Conservation (phyloP, 768 basidiomycete genomes). For the Suillus paluster region DNA sequence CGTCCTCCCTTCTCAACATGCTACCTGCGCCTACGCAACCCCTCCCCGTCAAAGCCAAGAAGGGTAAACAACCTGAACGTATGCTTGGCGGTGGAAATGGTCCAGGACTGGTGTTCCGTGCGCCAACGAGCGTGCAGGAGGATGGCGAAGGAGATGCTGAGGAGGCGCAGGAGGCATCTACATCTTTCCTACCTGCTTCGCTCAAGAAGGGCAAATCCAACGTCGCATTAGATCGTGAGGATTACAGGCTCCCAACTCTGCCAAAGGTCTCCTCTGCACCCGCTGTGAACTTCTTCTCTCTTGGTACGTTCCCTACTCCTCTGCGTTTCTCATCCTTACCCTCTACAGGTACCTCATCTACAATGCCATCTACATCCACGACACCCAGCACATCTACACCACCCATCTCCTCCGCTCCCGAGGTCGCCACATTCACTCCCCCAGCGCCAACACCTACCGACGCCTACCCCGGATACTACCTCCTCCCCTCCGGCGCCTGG, state of each 20-base stretch:
- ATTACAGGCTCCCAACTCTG: slow-evolving; percentile 9
- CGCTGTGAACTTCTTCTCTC: slow-evolving; percentile 68
- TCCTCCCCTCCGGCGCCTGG: slow-evolving; percentile 81
- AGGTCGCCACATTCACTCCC: slow-evolving; percentile 65
- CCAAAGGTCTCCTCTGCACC: slow-evolving; percentile 36
- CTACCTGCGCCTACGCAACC: slow-evolving; percentile 72
- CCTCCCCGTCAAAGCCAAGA: slow-evolving; percentile 40
- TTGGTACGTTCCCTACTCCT: slow-evolving; percentile 46
- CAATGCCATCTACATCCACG: slow-evolving; percentile 12
- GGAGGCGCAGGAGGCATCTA: slow-evolving; percentile 39
- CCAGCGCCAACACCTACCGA: slow-evolving; percentile 78
- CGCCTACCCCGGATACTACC: slow-evolving; percentile 87
- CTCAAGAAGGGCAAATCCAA: slow-evolving; percentile 64
- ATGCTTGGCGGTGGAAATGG: slow-evolving; percentile 69
- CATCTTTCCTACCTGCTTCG: slow-evolving; percentile 62
- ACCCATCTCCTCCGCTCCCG: slow-evolving; percentile 68
- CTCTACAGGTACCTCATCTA: slow-evolving; percentile 22
- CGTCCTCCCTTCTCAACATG: slow-evolving; percentile 71
- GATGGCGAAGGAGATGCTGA: slow-evolving; percentile 23
- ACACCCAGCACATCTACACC: slow-evolving; percentile 11
- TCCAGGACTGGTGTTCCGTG: slow-evolving; percentile 64
- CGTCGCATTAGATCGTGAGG: slow-evolving; percentile 51
- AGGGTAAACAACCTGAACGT: slow-evolving; percentile 47
- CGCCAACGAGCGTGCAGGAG: slow-evolving; percentile 24
- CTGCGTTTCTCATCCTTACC: neutral